Percentiles rank a stretch among this genome's conserved stretches.
These are phyloP conservation scores for Xylariaceae sp. DNA, from an alignment of 2,329 filamentous ascomycete species.

Conservation along the genomic window DNA sequence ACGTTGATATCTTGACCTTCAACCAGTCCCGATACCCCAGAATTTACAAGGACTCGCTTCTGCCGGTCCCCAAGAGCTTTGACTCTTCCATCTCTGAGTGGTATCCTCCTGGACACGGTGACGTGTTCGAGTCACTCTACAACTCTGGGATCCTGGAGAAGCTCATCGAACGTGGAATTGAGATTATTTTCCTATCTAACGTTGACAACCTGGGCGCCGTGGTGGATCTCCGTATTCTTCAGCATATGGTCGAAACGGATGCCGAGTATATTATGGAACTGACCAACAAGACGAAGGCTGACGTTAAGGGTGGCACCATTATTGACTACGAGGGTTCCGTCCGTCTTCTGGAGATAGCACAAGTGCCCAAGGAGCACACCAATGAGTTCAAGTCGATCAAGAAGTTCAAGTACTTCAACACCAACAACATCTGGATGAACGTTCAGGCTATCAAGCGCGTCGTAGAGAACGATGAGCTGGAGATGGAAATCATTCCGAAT, in stretches of 20 bases:
- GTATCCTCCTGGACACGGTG: constrained; percentile 99
- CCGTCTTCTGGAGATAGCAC: constrained; percentile 95
- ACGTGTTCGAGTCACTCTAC: constrained; percentile 99
- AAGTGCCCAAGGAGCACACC: constrained; percentile 99
- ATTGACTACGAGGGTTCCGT: constrained; percentile 99
- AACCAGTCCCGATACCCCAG: constrained; percentile 99
- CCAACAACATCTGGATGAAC: constrained; percentile 99
- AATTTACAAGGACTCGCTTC: constrained; percentile 96
- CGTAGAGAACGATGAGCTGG: constrained; percentile 96
- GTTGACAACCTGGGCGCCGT: constrained; percentile 98
- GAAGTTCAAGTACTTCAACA: constrained; percentile 99
- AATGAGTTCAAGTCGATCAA: constrained; percentile 99
- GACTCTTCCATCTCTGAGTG: constrained; percentile 91
- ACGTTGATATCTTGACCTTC: constrained; percentile 99
- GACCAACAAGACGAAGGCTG: constrained; percentile 99
- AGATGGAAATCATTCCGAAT: constrained; percentile 99
- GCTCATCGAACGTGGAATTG: constrained; percentile 91
- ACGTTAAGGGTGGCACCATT: constrained; percentile 99
- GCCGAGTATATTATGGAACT: constrained; percentile 99
- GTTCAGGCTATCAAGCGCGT: constrained; percentile 97
- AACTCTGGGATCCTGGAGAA: constrained; percentile 98
- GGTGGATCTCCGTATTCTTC: constrained; percentile 95
- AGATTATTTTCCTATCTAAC: constrained; percentile 98
- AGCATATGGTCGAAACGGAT: constrained; percentile 98
- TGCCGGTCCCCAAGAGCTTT: constrained; percentile 89